Percentiles rank a stretch among this genome's conserved stretches.
Evolutionary conservation across 202 grass and related monocot species (phyloP).

Genomic region (Setaria italica): DNA sequence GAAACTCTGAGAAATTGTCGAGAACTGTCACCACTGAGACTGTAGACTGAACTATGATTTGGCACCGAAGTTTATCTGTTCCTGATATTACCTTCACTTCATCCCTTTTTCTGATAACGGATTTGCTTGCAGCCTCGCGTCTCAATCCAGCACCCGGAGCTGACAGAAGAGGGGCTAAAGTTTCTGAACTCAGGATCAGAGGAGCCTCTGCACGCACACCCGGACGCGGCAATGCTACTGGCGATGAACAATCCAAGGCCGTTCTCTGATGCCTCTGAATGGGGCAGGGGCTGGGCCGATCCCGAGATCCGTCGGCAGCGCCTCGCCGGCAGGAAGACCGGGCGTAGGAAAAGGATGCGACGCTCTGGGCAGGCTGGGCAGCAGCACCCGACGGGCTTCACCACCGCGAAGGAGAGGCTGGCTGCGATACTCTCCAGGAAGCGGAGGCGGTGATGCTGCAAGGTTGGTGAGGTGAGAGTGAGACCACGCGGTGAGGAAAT

Average conservation of each 20-base stretch:
- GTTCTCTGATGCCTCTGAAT: conserved; percentile 59
- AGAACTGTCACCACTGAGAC: no score
- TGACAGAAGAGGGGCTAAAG: conserved; percentile 56
- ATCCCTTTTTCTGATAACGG: not conserved
- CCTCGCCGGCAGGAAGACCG: conserved; percentile 47
- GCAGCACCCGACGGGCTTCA: conserved; percentile 46
- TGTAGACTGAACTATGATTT: not conserved
- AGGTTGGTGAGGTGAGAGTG: not conserved
- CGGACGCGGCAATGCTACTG: conserved; percentile 74
- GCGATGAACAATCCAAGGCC: conserved; percentile 37
- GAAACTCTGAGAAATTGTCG: no score
- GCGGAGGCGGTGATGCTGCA: conserved; percentile 7
- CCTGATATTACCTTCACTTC: conserved; percentile 1
- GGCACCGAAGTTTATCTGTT: not conserved
- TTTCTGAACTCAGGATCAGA: conserved; percentile 56
- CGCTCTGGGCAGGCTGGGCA: not conserved
- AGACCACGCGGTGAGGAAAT: no score
- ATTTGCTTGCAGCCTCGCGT: conserved; percentile 65
- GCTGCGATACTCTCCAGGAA: conserved; percentile 56
- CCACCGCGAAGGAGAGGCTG: conserved; percentile 49
- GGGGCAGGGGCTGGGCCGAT: conserved; percentile 93
- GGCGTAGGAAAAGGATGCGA: conserved; percentile 45
- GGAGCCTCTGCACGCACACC: conserved; percentile 49
- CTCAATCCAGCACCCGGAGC: conserved; percentile 68
- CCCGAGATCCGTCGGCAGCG: conserved; percentile 77